Percentiles rank a stretch among this genome's conserved stretches.
phyloP scores from a whole-genome alignment of 164 flowering plant species.

The Tetrastigma voinierianum region DNA sequence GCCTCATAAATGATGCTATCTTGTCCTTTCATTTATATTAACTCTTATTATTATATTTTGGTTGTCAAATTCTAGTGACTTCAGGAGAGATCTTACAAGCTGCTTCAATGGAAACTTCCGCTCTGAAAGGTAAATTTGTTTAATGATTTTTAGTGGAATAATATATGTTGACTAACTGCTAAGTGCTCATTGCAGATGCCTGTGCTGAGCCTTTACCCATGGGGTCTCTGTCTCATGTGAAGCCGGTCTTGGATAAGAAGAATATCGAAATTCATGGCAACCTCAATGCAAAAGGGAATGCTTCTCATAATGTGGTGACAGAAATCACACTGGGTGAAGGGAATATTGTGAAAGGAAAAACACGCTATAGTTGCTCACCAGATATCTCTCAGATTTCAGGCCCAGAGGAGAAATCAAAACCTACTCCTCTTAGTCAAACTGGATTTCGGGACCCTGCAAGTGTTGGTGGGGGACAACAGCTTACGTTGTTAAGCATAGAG shows the following conservation, averaged over 20 bases:
- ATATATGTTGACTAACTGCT: constrained; percentile 1
- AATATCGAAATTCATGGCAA: constrained; percentile 20
- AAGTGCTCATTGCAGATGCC: constrained; percentile 15
- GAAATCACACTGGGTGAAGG: constrained; percentile 11
- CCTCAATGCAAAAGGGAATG: constrained; percentile 12
- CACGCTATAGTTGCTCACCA: constrained; percentile 25
- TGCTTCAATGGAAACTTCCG: constrained; percentile 15
- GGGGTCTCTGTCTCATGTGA: constrained; percentile 14
- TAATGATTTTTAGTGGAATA: constrained; percentile 5
- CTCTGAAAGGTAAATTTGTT: constrained; percentile 18
- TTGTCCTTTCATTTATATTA: not conserved
- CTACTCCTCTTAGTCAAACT: constrained; percentile 89
- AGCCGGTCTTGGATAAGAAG: constrained; percentile 13
- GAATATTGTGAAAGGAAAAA: constrained; percentile 16
- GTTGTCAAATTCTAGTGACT: constrained; percentile 26
- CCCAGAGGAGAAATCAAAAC: constrained; percentile 54
- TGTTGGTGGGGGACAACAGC: constrained; percentile 82
- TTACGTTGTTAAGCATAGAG: constrained; percentile 87
- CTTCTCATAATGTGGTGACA: constrained; percentile 6
- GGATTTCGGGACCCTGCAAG: constrained; percentile 97
- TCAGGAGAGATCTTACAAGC: constrained; percentile 7
- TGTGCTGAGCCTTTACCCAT: constrained; percentile 15
- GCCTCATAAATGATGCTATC: not conserved
- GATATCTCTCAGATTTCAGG: constrained; percentile 92
- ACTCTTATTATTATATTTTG: constrained; percentile 11